These are phyloP conservation scores for Monosporascus sp. DNA, from an alignment of 2,329 filamentous ascomycete genomes.

Conservation along the genomic window DNA sequence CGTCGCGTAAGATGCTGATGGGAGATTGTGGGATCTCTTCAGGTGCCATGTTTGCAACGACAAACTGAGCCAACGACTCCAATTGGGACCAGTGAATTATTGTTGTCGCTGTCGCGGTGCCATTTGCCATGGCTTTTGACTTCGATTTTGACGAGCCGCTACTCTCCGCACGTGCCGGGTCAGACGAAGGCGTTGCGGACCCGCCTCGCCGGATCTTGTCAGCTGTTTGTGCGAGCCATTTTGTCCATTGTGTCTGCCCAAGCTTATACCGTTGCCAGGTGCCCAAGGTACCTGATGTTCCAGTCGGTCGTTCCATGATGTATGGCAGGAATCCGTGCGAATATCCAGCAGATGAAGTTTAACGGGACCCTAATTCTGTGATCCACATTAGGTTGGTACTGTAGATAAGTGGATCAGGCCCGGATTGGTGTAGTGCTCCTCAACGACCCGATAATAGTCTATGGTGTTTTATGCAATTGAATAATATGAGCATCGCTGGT, in stretches of 20 bases:
- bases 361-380: no score
- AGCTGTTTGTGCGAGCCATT: conserved; percentile 11
- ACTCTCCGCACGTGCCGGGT: background rate
- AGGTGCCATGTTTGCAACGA: conserved; percentile 15
- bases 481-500: no score
- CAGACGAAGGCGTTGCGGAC: background rate
- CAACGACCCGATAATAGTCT: no score
- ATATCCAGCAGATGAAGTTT: no score
- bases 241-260: conserved; percentile 8
- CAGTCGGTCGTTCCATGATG: background rate
- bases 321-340: no score
- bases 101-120: background rate
- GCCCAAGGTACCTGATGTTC: conserved; percentile 5
- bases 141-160: background rate
- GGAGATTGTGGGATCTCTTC: conserved; percentile 18
- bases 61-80: conserved; percentile 11
- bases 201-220: conserved; percentile 1
- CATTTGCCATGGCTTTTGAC: background rate
- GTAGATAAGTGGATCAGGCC: no score
- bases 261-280: conserved; percentile 11
- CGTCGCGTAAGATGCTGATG: conserved; percentile 21
- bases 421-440: no score
- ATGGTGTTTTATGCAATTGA: no score
- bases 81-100: conserved; percentile 7
- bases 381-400: no score